phyloP scores from a whole-genome alignment of 2,329 filamentous ascomycete genomes.

The Colletotrichum sp. region DNA sequence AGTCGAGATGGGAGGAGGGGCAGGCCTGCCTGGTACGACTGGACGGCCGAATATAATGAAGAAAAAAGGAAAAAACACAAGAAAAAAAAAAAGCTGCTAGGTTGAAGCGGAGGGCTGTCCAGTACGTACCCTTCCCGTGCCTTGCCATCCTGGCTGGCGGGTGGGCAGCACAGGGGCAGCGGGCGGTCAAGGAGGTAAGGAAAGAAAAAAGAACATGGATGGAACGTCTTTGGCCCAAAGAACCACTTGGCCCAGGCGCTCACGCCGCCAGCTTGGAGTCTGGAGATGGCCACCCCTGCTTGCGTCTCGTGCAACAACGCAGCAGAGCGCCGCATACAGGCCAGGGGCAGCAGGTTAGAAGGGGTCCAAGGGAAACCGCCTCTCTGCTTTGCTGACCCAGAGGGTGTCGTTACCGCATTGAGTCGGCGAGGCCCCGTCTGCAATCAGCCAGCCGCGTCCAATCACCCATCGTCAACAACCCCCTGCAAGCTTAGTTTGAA shows the following conservation, averaged over 20 bases:
- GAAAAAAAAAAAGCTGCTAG: background rate
- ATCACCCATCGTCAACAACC: background rate
- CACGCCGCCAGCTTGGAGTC: slow-evolving; percentile 20
- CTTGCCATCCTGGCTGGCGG: background rate
- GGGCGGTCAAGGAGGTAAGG: slow-evolving; percentile 15
- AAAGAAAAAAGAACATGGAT: slow-evolving; percentile 24
- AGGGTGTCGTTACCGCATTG: slow-evolving; percentile 9
- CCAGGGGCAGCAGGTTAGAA: background rate
- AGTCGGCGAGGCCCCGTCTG: background rate
- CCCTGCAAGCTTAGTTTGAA: background rate
- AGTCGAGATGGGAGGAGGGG: background rate
- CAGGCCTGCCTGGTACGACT: background rate
- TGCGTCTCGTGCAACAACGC: slow-evolving; percentile 15
- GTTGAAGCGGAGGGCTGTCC: background rate
- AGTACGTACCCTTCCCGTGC: background rate
- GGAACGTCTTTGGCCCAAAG: slow-evolving; percentile 19
- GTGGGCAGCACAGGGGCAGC: background rate
- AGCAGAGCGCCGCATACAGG: background rate
- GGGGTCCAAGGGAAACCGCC: slow-evolving; percentile 5
- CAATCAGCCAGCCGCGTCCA: background rate
- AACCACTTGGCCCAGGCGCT: slow-evolving; percentile 23
- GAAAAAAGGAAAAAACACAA: background rate
- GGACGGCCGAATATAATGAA: background rate
- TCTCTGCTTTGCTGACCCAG: background rate
- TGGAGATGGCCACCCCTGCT: slow-evolving; percentile 19